These are phyloP conservation scores for Leishmania lainsoni DNA, from an alignment of 208 protist species.

Conservation along the genomic window DNA sequence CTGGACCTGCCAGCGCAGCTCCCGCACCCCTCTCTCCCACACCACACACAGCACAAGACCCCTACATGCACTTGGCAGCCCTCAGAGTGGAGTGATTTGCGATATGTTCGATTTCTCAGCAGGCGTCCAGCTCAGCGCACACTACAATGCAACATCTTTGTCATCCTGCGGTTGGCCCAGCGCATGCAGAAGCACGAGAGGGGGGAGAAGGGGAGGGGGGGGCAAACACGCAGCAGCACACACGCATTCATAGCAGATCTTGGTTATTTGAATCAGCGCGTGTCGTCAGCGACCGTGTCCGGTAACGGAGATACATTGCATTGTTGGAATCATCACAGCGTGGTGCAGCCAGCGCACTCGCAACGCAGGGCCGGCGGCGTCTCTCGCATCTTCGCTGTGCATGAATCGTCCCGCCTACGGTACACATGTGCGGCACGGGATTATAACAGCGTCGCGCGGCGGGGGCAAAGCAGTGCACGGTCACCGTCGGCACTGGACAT, in stretches of 20 bases:
- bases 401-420: slow-evolving; percentile 49
- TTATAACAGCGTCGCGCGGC: slow-evolving; percentile 40
- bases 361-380: background rate
- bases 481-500: slow-evolving; percentile 34
- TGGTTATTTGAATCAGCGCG: slow-evolving; percentile 69
- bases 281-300: slow-evolving; percentile 61
- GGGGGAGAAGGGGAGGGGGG: background rate
- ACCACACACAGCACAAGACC: background rate
- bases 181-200: background rate
- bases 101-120: slow-evolving; percentile 39
- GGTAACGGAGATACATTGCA: slow-evolving; percentile 48
- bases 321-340: slow-evolving; percentile 13
- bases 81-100: slow-evolving; percentile 40
- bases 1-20: slow-evolving; percentile 28
- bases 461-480: background rate
- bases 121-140: slow-evolving; percentile 34
- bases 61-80: slow-evolving; percentile 1
- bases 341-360: background rate
- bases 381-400: slow-evolving; percentile 43
- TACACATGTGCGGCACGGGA: slow-evolving; percentile 32
- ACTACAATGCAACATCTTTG: slow-evolving; percentile 30
- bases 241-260: slow-evolving; percentile 77
- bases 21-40: too few species aligned
- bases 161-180: slow-evolving; percentile 14
- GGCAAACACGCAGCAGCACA: background rate